Base-by-base conservation (phyloP, 2,329 filamentous ascomycete genomes). In the Colletotrichum eleusines region DNA sequence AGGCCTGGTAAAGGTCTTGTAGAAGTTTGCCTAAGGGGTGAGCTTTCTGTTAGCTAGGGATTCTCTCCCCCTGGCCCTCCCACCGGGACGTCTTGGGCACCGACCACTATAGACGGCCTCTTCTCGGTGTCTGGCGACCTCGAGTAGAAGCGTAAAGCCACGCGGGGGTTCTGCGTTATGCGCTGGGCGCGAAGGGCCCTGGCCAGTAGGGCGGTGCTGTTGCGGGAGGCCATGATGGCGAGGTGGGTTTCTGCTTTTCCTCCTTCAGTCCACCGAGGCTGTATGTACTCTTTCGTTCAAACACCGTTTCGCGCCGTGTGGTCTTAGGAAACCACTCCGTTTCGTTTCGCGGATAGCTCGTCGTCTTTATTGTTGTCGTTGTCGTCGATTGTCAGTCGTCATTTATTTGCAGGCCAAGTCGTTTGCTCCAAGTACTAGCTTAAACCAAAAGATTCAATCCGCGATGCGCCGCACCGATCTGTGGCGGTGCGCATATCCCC, bases 1-100 rank as follows among this genome's bases (percentile, higher is more conserved):
- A 3, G 93, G 92, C 1, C 91, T 86, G 48, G 90, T 89, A 77
- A 94, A 94, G 18, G 89, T 89, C 77, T 89, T 91, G 84, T 94
- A 95, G 82, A 95, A 95, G 57, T 86, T 83, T 60, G 88, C 81
- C 88, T 92, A 75, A 31, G 23, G 12, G 20, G n/a, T n/a, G 16
- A 31, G 20, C 14, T 33, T n/a, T 7, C 9, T 54, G 54, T 69
- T 31, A 66, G 54, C 28, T 54, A 23, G 18, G 33, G 18, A 18
- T 26, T 28, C n/a, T n/a, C n/a, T n/a, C 35, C 28, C 16, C 48
- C 38, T 40, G 5, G 8, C 35, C 7, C 3, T 9, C 42, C 20
- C n/a, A n/a, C 18, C 16, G 0, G 42, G 48, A 28, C 14, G 20
- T 31, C 35, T 28, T 20, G 6, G 4, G 35, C 35, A 66, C 69